Percentiles rank a stretch among this genome's conserved stretches.
phyloP scores from a whole-genome alignment of 345 rosid species.

The Conringia planisiliqua region DNA sequence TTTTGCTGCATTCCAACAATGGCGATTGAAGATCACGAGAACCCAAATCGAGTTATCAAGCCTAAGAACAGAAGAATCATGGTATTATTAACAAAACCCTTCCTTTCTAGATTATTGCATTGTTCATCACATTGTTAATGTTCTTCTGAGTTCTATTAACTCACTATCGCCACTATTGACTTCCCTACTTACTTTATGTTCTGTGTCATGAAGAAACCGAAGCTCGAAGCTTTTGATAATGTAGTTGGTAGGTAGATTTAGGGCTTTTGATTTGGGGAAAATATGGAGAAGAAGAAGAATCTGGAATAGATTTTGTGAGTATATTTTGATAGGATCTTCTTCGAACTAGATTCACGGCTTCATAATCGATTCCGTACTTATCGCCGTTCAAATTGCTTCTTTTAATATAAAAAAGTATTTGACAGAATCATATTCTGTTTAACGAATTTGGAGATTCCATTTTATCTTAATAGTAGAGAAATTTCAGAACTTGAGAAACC shows the following conservation, averaged over 20 bases:
- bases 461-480: neutral
- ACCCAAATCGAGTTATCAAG: conserved; percentile 62
- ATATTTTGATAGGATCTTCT: neutral
- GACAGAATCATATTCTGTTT: conserved; percentile 15
- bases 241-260: conserved; percentile 9
- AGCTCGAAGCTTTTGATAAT: neutral
- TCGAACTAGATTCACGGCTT: conserved; percentile 27
- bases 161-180: no score
- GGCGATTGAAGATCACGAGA: conserved; percentile 80
- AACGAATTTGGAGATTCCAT: conserved; percentile 1
- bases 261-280: neutral
- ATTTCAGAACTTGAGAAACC: neutral
- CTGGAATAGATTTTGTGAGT: neutral
- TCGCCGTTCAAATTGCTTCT: neutral
- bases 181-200: neutral
- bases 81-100: conserved; percentile 30
- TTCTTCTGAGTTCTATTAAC: neutral
- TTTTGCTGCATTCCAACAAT: conserved; percentile 41
- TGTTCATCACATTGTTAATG: neutral
- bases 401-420: no score
- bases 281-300: neutral
- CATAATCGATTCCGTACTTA: conserved; percentile 15
- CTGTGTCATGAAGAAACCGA: neutral
- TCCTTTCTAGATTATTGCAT: neutral
- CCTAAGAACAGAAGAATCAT: conserved; percentile 62